Evolutionary conservation across 2,329 filamentous ascomycete species (phyloP).

Genomic region (Clonostachys rosea): DNA sequence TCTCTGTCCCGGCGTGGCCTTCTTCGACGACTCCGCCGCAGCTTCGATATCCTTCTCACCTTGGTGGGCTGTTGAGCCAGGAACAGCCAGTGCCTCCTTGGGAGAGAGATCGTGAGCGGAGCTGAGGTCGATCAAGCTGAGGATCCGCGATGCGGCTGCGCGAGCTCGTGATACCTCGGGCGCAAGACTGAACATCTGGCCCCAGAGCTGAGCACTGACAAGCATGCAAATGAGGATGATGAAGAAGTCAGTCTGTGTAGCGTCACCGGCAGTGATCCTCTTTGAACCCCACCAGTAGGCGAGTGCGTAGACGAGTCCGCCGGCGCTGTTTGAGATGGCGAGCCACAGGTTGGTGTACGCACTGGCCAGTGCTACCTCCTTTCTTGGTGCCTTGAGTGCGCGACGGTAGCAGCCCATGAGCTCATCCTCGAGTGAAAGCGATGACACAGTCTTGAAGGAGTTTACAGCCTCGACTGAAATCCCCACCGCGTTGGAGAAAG

Average conservation of each 20-base stretch:
- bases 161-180: slow-evolving; percentile 69
- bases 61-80: background rate
- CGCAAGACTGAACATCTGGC: slow-evolving; percentile 70
- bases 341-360: slow-evolving; percentile 54
- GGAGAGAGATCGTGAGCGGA: slow-evolving; percentile 14
- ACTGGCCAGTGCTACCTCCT: slow-evolving; percentile 46
- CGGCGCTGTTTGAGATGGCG: slow-evolving; percentile 53
- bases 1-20: slow-evolving; percentile 10
- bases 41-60: slow-evolving; percentile 32
- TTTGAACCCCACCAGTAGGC: slow-evolving; percentile 79
- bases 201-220: slow-evolving; percentile 68
- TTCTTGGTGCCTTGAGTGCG: slow-evolving; percentile 42
- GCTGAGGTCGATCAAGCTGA: slow-evolving; percentile 42
- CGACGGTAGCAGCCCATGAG: slow-evolving; percentile 47
- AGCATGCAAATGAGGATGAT: slow-evolving; percentile 69
- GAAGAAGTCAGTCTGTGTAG: slow-evolving; percentile 65
- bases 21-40: slow-evolving; percentile 14
- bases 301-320: slow-evolving; percentile 68
- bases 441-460: slow-evolving; percentile 59
- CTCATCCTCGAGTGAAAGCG: slow-evolving; percentile 47
- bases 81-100: slow-evolving; percentile 1
- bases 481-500: slow-evolving; percentile 58
- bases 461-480: slow-evolving; percentile 65
- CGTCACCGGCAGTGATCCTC: slow-evolving; percentile 61
- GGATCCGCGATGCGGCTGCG: slow-evolving; percentile 54